Evolutionary conservation across 768 basidiomycete genomes (phyloP).

Genomic region (Xerocomellus amylosporus): DNA sequence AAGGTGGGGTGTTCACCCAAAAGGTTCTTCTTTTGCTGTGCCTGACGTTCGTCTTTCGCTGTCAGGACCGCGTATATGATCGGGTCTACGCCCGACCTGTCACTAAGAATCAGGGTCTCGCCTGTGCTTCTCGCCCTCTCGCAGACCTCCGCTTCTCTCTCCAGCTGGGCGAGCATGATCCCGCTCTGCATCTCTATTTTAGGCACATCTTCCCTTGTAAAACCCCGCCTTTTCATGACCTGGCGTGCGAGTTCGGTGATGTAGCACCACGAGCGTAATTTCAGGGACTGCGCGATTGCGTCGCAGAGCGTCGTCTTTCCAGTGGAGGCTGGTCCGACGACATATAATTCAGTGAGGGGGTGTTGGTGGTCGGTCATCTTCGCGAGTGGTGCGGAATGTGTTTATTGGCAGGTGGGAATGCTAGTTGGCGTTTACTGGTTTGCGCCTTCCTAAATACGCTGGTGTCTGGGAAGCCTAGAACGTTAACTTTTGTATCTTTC

Average conservation of each 20-base stretch:
- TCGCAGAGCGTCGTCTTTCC: slow-evolving; percentile 70
- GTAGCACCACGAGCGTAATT: slow-evolving; percentile 38
- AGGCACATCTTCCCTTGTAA: slow-evolving; percentile 48
- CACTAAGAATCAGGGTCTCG: slow-evolving; percentile 46
- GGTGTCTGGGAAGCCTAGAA: not conserved
- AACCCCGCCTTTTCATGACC: slow-evolving; percentile 53
- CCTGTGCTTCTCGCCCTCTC: slow-evolving; percentile 13
- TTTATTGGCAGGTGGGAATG: slow-evolving; percentile 18
- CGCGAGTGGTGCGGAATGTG: slow-evolving; percentile 1
- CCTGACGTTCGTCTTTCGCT: slow-evolving; percentile 38
- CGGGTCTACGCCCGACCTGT: slow-evolving; percentile 64
- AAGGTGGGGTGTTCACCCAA: slow-evolving; percentile 41
- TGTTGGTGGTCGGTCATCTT: slow-evolving; percentile 16
- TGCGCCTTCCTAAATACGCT: slow-evolving; percentile 13
- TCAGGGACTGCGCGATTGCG: slow-evolving; percentile 44
- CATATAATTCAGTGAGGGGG: slow-evolving; percentile 34
- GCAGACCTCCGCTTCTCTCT: slow-evolving; percentile 37
- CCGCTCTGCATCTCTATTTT: slow-evolving; percentile 59
- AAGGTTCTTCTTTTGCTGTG: slow-evolving; percentile 30
- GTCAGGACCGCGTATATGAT: slow-evolving; percentile 59
- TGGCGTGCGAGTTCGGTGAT: slow-evolving; percentile 62
- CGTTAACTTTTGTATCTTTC: not conserved
- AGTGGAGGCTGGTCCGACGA: slow-evolving; percentile 59
- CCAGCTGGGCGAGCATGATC: slow-evolving; percentile 57
- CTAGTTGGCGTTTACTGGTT: slow-evolving; percentile 4